These are phyloP conservation scores for Galeopsis tetrahit DNA, from an alignment of 257 asterid genomes.

Conservation along the genomic window DNA sequence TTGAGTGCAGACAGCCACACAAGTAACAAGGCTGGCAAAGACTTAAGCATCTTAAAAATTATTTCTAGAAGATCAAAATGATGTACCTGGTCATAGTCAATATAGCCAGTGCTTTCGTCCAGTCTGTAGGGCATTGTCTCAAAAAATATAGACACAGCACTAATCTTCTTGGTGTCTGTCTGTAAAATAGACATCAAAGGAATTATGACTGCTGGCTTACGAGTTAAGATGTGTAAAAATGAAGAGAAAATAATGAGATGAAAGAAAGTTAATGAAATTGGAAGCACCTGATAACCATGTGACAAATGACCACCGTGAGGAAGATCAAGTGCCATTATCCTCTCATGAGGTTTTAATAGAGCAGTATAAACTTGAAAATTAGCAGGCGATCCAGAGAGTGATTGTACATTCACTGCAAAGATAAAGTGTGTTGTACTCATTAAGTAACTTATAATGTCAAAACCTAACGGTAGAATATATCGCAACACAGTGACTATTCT, in stretches of 20 bases:
- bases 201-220: constrained; percentile 12
- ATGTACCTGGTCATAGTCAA: constrained; percentile 93
- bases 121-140: constrained; percentile 99
- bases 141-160: constrained; percentile 92
- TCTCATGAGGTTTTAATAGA: constrained; percentile 89
- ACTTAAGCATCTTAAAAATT: constrained; percentile 1
- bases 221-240: constrained; percentile 10
- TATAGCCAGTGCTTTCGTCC: constrained; percentile 91
- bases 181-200: constrained; percentile 38
- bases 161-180: constrained; percentile 97
- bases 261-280: constrained; percentile 26
- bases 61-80: constrained; percentile 22
- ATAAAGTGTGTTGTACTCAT: constrained; percentile 22
- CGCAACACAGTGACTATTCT: not conserved
- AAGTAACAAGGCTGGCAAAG: constrained; percentile 18
- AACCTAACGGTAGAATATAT: constrained; percentile 11
- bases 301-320: constrained; percentile 99
- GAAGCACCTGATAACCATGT: constrained; percentile 95
- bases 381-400: constrained; percentile 95
- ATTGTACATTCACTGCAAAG: constrained; percentile 88
- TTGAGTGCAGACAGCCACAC: constrained; percentile 6
- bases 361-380: constrained; percentile 98
- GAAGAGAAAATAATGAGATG: constrained; percentile 24
- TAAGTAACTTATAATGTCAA: constrained; percentile 15
- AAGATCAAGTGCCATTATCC: constrained; percentile 99